phyloP scores from a whole-genome alignment of 805 yeast genomes.

The Candida nanaspora region DNA sequence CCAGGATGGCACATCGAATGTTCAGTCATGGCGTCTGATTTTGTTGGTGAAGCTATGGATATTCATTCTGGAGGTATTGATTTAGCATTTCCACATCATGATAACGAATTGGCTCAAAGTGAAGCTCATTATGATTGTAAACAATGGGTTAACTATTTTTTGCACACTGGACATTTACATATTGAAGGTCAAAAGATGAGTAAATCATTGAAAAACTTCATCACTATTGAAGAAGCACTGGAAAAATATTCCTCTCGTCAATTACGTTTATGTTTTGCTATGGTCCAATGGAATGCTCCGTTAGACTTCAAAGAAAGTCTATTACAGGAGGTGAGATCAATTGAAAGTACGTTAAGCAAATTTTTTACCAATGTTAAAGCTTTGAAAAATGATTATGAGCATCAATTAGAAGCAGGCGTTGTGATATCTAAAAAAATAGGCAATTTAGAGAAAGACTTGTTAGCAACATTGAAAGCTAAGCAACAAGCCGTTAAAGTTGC shows the following conservation, averaged over 20 bases:
- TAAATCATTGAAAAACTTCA: slow-evolving; percentile 88
- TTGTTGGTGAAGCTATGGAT: slow-evolving; percentile 78
- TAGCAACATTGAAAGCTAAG: slow-evolving; percentile 40
- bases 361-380: slow-evolving; percentile 88
- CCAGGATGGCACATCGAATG: slow-evolving; percentile 99
- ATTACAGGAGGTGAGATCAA: slow-evolving; percentile 65
- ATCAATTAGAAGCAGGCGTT: slow-evolving; percentile 38
- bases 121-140: slow-evolving; percentile 85
- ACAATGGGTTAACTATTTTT: slow-evolving; percentile 96
- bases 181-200: slow-evolving; percentile 99
- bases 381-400: slow-evolving; percentile 56
- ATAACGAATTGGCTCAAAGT: slow-evolving; percentile 94
- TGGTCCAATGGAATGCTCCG: slow-evolving; percentile 88
- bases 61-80: slow-evolving; percentile 97
- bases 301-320: slow-evolving; percentile 85
- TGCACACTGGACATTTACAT: slow-evolving; percentile 96
- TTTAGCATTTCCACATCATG: slow-evolving; percentile 98
- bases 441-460: slow-evolving; percentile 39
- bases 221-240: slow-evolving; percentile 88
- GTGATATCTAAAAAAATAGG: slow-evolving; percentile 58
- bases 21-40: slow-evolving; percentile 95
- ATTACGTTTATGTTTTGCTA: slow-evolving; percentile 82
- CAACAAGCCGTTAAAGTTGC: slow-evolving; percentile 63
- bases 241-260: slow-evolving; percentile 67
- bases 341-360: slow-evolving; percentile 69